Percentiles rank a stretch among this genome's conserved stretches.
These are phyloP conservation scores for Solanum rostratum DNA, from an alignment of 257 asterid species.

Conservation along the genomic window DNA sequence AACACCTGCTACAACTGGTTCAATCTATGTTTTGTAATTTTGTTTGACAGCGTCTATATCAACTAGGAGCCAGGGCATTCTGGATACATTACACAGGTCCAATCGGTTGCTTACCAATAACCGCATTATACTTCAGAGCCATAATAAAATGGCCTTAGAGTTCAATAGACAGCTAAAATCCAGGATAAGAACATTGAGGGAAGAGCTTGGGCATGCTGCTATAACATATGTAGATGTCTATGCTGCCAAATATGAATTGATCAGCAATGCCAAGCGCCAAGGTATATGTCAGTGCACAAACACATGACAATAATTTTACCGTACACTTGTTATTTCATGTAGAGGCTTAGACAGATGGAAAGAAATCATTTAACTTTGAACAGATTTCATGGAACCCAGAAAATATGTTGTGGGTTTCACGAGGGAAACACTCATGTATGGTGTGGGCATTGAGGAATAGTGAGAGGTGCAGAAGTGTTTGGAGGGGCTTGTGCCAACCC, in stretches of 20 bases:
- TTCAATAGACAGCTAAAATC: slow-evolving; percentile 40
- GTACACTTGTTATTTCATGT: neutral
- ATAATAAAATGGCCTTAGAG: slow-evolving; percentile 37
- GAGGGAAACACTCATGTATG: slow-evolving; percentile 33
- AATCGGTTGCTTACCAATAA: slow-evolving; percentile 48
- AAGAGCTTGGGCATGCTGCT: slow-evolving; percentile 28
- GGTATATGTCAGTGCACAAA: slow-evolving; percentile 12
- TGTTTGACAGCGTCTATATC: slow-evolving; percentile 29
- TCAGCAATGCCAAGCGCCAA: slow-evolving; percentile 33
- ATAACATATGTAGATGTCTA: slow-evolving; percentile 53
- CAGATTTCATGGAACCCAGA: slow-evolving; percentile 55
- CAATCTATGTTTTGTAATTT: neutral
- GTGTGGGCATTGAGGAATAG: slow-evolving; percentile 48
- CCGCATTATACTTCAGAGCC: slow-evolving; percentile 14
- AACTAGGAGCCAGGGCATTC: slow-evolving; percentile 46
- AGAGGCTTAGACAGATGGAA: neutral
- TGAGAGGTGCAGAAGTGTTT: slow-evolving; percentile 40
- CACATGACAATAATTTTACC: neutral
- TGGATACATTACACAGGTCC: slow-evolving; percentile 85
- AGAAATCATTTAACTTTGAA: neutral
- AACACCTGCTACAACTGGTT: neutral
- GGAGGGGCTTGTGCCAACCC: slow-evolving; percentile 56
- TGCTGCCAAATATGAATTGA: slow-evolving; percentile 49
- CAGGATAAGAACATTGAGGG: slow-evolving; percentile 24
- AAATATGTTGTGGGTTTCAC: slow-evolving; percentile 58